Base-by-base conservation (phyloP, 371 early-diverging fungal species). In the Apophysomyces elegans region DNA sequence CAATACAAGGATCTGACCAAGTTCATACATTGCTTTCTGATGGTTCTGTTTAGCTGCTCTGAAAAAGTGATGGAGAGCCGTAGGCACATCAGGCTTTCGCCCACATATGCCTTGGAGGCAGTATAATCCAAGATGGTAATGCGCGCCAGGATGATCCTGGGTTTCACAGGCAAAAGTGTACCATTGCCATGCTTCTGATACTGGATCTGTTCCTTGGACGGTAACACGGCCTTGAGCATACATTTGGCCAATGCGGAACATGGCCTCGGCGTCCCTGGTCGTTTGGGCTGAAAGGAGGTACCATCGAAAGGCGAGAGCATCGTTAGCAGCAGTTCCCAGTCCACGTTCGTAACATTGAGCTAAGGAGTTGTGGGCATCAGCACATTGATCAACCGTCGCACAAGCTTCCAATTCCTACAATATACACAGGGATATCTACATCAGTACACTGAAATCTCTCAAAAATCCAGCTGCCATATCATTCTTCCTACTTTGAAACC, bases 271-370 rank as follows among this genome's bases (percentile, higher is more conserved):
- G 45, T 82, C 82, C 50, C 62, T 62, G 4, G 78, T 77, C 0
- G 58, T 41, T 59, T 77, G 64, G 0, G 76, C 78, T 11, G 83
- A 76, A 39, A 67, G 70, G 16, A 63, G 43, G 44, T 80, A 83
- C 78, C 79, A 80, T 60, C 70, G 67, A 26, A 74, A 59, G 6
- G 84, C 83, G 50, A 68, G 72, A n/a, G 69, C 70, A 39, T 88
- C 77, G 61, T 89, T 68, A 65, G 83, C 78, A 7, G 64, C 18
- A 5, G 73, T 73, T 4, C 83, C 83, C 38, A 80, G 64, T 5
- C 80, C 83, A 41, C 73, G 72, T 65, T 80, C 80, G 62, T 83
- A 72, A 45, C 83, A 83, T 50, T 78, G 80, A 0, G 76, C 83
- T 32, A 83, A 41, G 0, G 75, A 71, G 58, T 82, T 77, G 46